These are phyloP conservation scores for Fusarium haematococcum DNA, from an alignment of 2,329 filamentous ascomycete genomes.

Conservation along the genomic window DNA sequence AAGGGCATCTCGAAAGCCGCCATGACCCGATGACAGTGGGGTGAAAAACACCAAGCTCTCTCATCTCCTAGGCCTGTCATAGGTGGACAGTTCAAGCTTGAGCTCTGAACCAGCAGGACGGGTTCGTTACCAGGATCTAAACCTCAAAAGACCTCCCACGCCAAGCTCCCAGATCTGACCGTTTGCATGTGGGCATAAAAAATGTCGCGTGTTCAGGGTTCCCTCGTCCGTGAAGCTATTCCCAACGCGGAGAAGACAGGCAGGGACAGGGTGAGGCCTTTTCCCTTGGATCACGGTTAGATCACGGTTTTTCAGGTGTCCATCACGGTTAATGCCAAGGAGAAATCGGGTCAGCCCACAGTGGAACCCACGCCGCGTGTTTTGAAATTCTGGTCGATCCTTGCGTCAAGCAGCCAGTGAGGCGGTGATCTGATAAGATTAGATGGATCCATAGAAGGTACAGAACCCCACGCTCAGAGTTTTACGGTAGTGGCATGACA, in stretches of 20 bases:
- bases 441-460: conserved; percentile 29
- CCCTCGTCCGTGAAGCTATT: conserved; percentile 2
- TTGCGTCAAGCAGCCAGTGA: neutral
- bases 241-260: neutral
- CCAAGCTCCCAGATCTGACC: neutral
- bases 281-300: neutral
- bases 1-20: neutral
- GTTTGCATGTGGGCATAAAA: neutral
- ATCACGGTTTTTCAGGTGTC: neutral
- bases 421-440: conserved; percentile 42
- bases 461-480: neutral
- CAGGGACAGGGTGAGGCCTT: neutral
- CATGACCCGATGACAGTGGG: neutral
- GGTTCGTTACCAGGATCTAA: neutral
- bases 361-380: neutral
- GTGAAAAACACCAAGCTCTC: neutral
- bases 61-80: neutral
- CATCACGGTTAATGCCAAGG: neutral
- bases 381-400: neutral
- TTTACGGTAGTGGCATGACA: neutral
- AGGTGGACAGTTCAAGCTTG: neutral
- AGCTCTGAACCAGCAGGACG: neutral
- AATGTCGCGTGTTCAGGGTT: neutral
- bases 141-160: neutral
- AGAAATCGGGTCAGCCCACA: conserved; percentile 1